phyloP scores from a whole-genome alignment of 2,329 filamentous ascomycete species.

The Calcarisporium arbuscula region DNA sequence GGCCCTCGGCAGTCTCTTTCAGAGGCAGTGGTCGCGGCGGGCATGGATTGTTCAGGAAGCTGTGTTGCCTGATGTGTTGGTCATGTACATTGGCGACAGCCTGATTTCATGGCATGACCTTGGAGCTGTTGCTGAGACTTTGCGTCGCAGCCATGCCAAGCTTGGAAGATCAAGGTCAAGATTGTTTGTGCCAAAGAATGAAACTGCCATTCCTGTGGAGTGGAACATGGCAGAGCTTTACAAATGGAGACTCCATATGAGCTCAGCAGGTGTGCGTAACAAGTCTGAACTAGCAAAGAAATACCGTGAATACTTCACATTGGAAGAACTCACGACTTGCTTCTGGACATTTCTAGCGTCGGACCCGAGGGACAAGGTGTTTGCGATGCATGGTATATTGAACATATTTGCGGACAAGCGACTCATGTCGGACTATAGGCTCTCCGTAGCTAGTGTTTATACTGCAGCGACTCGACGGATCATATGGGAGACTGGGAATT shows the following conservation, averaged over 20 bases:
- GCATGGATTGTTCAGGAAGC: conserved; percentile 23
- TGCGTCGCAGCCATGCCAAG: conserved; percentile 13
- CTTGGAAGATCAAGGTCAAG: conserved; percentile 10
- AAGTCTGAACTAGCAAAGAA: conserved; percentile 3
- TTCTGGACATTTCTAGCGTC: conserved; percentile 20
- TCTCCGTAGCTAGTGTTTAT: conserved; percentile 14
- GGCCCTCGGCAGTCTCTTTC: conserved; percentile 15
- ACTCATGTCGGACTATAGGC: conserved; percentile 14
- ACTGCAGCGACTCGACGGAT: conserved; percentile 14
- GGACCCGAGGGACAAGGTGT: conserved; percentile 19
- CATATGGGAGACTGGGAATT: conserved; percentile 11
- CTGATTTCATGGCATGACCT: conserved; percentile 13
- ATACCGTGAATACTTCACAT: conserved; percentile 10
- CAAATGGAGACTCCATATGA: conserved; percentile 13
- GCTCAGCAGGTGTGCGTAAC: not conserved
- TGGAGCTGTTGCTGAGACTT: conserved; percentile 12
- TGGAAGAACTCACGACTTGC: conserved; percentile 11
- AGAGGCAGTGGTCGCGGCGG: conserved; percentile 21
- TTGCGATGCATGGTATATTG: conserved; percentile 17
- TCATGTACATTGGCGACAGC: conserved; percentile 17
- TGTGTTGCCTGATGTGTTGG: conserved; percentile 14
- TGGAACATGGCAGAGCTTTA: conserved; percentile 19
- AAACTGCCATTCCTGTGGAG: conserved; percentile 15
- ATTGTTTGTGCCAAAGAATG: conserved; percentile 11
- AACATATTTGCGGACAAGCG: conserved; percentile 13